Conservation (phyloP, 176 grass and related monocot genomes). For the Aegilops sharonensis region DNA sequence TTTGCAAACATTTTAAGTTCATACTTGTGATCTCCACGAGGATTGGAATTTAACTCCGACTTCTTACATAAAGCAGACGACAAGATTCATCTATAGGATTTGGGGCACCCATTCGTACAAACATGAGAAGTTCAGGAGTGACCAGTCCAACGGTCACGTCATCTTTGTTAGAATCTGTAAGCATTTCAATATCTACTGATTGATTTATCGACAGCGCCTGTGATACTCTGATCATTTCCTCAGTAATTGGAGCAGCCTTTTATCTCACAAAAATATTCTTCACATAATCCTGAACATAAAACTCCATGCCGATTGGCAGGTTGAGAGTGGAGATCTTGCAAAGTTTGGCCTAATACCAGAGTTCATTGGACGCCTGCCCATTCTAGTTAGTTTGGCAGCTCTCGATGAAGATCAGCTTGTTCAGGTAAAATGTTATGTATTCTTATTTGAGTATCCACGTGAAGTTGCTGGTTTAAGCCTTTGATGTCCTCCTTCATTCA, state of each 20-base stretch:
- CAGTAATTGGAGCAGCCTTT: not conserved
- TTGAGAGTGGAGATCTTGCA: conserved; percentile 88
- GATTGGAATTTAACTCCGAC: conserved; percentile 25
- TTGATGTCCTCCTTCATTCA: not conserved
- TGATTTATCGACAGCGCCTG: not conserved
- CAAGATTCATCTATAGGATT: conserved; percentile 99
- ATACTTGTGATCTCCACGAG: not conserved
- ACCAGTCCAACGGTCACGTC: conserved; percentile 68
- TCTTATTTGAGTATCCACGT: not conserved
- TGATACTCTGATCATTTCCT: not conserved
- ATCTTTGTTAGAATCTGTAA: conserved; percentile 94
- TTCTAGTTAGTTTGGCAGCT: conserved; percentile 81
- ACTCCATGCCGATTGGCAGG: conserved; percentile 51
- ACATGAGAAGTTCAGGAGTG: conserved; percentile 68
- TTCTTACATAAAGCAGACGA: conserved; percentile 61
- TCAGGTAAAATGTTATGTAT: conserved; percentile 55
- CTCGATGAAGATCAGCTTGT: conserved; percentile 93
- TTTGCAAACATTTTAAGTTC: not conserved
- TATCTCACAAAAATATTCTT: conserved; percentile 9
- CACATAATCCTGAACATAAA: conserved; percentile 28
- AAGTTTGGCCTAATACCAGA: conserved; percentile 92
- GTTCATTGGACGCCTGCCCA: conserved; percentile 90
- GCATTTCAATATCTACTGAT: conserved; percentile 24
- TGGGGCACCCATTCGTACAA: conserved; percentile 84
- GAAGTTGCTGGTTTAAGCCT: not conserved